These are phyloP conservation scores for Ogataea trehalophila DNA, from an alignment of 805 yeast genomes.

Conservation along the genomic window DNA sequence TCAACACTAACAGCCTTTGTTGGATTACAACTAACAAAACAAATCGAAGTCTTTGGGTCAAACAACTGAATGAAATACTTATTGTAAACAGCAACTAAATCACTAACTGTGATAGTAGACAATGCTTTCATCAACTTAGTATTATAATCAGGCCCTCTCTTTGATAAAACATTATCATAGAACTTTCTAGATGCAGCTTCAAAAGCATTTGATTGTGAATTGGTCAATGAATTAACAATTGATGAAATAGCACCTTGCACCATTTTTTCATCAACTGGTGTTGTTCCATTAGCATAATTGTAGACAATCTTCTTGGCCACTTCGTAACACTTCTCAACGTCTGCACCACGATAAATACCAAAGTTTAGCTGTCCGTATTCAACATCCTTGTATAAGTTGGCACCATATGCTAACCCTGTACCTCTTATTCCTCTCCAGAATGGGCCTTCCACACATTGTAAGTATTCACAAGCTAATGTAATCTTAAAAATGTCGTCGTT, in stretches of 20 bases:
- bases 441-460: conserved; percentile 92
- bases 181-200: conserved; percentile 66
- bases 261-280: conserved; percentile 50
- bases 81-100: conserved; percentile 44
- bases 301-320: conserved; percentile 63
- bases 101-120: conserved; percentile 47
- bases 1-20: conserved; percentile 46
- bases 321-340: conserved; percentile 54
- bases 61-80: conserved; percentile 66
- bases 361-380: conserved; percentile 68
- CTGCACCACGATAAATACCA: conserved; percentile 77
- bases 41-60: conserved; percentile 45
- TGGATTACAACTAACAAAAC: conserved; percentile 74
- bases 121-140: conserved; percentile 48
- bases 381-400: conserved; percentile 49
- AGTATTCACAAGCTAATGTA: conserved; percentile 65
- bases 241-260: conserved; percentile 74
- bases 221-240: conserved; percentile 68
- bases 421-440: conserved; percentile 97
- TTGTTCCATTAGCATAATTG: conserved; percentile 51
- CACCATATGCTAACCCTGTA: conserved; percentile 90
- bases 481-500: conserved; percentile 65
- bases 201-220: conserved; percentile 56
- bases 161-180: conserved; percentile 57
- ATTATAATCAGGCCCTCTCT: conserved; percentile 67